phyloP scores from a whole-genome alignment of 2,329 filamentous ascomycete species.

The Spiromastix sp. region DNA sequence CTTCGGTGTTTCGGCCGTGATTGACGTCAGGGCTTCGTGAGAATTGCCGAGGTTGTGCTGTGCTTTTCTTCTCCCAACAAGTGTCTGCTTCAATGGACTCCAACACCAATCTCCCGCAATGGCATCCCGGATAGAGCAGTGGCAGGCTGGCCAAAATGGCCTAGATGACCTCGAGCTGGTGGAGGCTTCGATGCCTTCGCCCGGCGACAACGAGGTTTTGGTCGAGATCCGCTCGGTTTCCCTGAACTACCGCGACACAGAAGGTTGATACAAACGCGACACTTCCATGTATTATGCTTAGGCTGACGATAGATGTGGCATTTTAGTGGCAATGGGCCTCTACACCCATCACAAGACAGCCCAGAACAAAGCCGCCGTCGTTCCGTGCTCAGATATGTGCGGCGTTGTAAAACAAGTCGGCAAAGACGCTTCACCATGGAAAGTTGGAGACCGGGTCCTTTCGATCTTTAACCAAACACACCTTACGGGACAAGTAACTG shows the following conservation, averaged over 20 bases:
- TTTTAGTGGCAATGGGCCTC: conserved; percentile 50
- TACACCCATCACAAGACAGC: conserved; percentile 56
- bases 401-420: conserved; percentile 47
- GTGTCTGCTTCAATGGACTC: too few species aligned
- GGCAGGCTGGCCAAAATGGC: background rate
- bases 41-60: too few species aligned
- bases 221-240: conserved; percentile 44
- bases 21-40: too few species aligned
- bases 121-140: background rate
- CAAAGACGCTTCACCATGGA: conserved; percentile 37
- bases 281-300: too few species aligned
- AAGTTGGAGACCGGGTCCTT: conserved; percentile 54
- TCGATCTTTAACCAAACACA: conserved; percentile 49
- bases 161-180: background rate
- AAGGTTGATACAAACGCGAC: too few species aligned
- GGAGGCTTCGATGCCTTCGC: conserved; percentile 37
- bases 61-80: too few species aligned
- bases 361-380: conserved; percentile 34
- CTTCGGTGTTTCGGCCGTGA: too few species aligned
- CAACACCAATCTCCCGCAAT: too few species aligned
- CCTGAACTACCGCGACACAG: conserved; percentile 44
- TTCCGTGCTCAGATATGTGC: conserved; percentile 63
- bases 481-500: conserved; percentile 49
- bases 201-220: conserved; percentile 43
- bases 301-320: background rate